phyloP scores from a whole-genome alignment of 768 basidiomycete species.

The Kwoniella dejecticola region DNA sequence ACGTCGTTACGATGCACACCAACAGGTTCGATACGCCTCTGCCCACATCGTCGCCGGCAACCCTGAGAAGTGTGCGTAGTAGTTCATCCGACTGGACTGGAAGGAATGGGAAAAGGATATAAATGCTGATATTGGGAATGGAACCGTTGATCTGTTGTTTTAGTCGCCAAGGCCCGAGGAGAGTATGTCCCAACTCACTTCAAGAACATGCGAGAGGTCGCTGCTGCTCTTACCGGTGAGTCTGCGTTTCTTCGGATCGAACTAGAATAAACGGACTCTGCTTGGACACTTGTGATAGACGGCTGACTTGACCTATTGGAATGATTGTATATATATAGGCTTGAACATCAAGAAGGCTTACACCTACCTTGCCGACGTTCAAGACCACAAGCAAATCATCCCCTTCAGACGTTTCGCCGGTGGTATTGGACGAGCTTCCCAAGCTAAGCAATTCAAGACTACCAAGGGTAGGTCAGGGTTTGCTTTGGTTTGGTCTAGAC shows the following conservation, averaged over 20 bases:
- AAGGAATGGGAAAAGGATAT: not conserved
- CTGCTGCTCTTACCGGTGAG: constrained; percentile 85
- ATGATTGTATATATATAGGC: too few species aligned
- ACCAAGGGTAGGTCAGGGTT: constrained; percentile 77
- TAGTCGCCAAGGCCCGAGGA: constrained; percentile 87
- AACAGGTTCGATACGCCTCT: constrained; percentile 83
- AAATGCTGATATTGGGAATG: constrained; percentile 10
- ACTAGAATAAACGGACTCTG: not conserved
- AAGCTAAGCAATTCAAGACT: constrained; percentile 94
- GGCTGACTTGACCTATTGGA: too few species aligned
- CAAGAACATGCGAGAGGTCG: constrained; percentile 99
- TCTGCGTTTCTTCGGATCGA: constrained; percentile 22
- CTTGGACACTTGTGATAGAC: too few species aligned
- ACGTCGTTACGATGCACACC: not conserved
- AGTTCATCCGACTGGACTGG: not conserved
- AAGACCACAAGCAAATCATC: constrained; percentile 94
- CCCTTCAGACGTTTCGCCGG: constrained; percentile 96
- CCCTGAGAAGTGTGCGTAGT: constrained; percentile 86
- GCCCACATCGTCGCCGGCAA: constrained; percentile 76
- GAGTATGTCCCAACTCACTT: constrained; percentile 99
- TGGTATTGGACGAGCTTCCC: constrained; percentile 89
- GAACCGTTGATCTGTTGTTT: constrained; percentile 8
- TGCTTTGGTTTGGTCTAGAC: too few species aligned
- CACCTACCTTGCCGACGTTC: constrained; percentile 86
- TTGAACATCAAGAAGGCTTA: constrained; percentile 93